Percentiles rank a stretch among this genome's conserved stretches.
Conservation (phyloP, 352 stramenopile species). For the Pythium sp. region DNA sequence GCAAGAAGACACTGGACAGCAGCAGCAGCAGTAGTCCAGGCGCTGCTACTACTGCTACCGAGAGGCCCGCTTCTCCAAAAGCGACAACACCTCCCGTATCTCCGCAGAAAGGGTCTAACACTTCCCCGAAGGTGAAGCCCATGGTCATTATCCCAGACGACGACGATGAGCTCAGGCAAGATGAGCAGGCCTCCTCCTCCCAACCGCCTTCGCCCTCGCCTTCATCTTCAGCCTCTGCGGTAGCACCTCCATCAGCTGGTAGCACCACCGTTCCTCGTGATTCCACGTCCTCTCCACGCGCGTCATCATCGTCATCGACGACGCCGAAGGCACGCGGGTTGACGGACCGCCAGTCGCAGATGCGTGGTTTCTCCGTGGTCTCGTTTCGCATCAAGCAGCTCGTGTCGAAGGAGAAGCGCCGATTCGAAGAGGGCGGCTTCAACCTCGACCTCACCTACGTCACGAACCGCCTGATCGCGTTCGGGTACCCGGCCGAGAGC, state of each 20-base stretch:
- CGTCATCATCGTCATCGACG: background rate
- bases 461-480: conserved; percentile 79
- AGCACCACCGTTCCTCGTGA: background rate
- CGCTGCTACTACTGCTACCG: background rate
- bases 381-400: conserved; percentile 75
- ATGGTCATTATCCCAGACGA: conserved; percentile 15
- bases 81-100: background rate
- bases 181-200: background rate
- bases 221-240: background rate
- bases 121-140: conserved; percentile 20
- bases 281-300: background rate
- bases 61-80: background rate
- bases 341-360: conserved; percentile 27
- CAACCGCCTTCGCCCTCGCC: background rate
- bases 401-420: conserved; percentile 89
- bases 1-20: conserved; percentile 12
- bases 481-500: conserved; percentile 87
- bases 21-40: background rate
- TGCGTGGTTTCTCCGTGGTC: conserved; percentile 38
- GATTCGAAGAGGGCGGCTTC: conserved; percentile 87
- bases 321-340: conserved; percentile 17
- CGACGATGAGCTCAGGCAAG: conserved; percentile 2
- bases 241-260: background rate
- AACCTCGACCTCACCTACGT: conserved; percentile 93
- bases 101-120: conserved; percentile 15